Percentiles rank a stretch among this genome's conserved stretches.
Evolutionary conservation across 2,329 filamentous ascomycete genomes (phyloP).

Genomic region (Cercospora zeae-maydis): DNA sequence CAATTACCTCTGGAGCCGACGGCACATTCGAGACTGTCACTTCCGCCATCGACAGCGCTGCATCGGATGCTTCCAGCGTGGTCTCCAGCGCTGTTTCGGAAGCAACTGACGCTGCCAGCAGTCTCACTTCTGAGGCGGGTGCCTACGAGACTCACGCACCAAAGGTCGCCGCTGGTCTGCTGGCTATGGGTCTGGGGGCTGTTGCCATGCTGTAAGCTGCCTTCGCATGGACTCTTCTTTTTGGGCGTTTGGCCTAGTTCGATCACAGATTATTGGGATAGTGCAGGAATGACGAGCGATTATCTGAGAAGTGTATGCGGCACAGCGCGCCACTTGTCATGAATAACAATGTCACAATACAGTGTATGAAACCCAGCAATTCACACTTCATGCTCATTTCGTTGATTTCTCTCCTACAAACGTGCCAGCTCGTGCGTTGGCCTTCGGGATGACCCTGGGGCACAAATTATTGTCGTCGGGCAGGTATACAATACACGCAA

Average conservation of each 20-base stretch:
- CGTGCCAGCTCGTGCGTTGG: neutral
- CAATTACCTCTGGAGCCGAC: constrained; percentile 21
- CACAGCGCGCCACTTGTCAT: neutral
- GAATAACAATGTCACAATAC: neutral
- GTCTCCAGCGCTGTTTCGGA: constrained; percentile 4
- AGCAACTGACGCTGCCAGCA: constrained; percentile 10
- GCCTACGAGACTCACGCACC: constrained; percentile 27
- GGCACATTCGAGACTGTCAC: neutral
- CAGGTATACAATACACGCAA: neutral
- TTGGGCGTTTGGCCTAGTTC: neutral
- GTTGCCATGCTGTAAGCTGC: constrained; percentile 28
- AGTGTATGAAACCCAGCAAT: neutral
- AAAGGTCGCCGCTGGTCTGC: constrained; percentile 29
- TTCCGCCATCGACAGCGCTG: constrained; percentile 17
- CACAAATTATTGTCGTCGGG: neutral
- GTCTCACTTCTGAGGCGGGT: constrained; percentile 15
- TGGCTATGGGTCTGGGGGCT: constrained; percentile 34
- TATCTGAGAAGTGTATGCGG: neutral
- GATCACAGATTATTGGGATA: neutral
- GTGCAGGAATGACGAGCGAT: neutral
- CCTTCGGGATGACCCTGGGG: neutral
- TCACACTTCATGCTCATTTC: neutral
- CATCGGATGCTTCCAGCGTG: constrained; percentile 14
- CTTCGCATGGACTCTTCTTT: neutral
- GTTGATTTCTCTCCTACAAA: neutral